Percentiles rank a stretch among this genome's conserved stretches.
Conservation (phyloP, 1,139 yeast genomes). For the Geotrichum australiense region DNA sequence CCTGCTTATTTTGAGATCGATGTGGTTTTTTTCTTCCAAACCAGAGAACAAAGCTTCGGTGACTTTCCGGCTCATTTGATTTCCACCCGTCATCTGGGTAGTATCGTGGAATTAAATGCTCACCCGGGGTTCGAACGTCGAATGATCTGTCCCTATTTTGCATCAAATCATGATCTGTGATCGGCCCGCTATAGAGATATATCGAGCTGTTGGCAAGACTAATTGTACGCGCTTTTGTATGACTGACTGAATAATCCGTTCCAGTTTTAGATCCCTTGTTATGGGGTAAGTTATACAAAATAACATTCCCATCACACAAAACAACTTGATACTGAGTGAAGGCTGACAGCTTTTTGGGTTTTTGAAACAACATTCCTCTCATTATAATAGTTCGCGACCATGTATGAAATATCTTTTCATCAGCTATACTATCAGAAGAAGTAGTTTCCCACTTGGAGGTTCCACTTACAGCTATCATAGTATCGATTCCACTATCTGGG, state of each 20-base stretch:
- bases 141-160: conserved; percentile 40
- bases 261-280: not conserved
- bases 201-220: conserved; percentile 50
- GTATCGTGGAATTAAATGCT: conserved; percentile 56
- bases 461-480: conserved; percentile 22
- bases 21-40: conserved; percentile 54
- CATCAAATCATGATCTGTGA: conserved; percentile 52
- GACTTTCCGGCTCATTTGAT: conserved; percentile 65
- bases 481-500: conserved; percentile 35
- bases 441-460: conserved; percentile 49
- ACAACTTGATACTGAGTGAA: conserved; percentile 57
- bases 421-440: conserved; percentile 35
- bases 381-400: conserved; percentile 51
- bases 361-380: conserved; percentile 61
- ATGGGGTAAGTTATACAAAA: conserved; percentile 37
- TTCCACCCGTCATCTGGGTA: conserved; percentile 83
- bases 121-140: conserved; percentile 48
- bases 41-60: conserved; percentile 79
- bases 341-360: conserved; percentile 59
- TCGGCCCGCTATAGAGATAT: conserved; percentile 66
- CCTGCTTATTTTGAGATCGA: conserved; percentile 17
- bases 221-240: conserved; percentile 32
- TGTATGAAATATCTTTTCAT: conserved; percentile 44
- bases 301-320: conserved; percentile 61
- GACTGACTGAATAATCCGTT: conserved; percentile 20